These are phyloP conservation scores for Ilex asprella DNA, from an alignment of 257 asterid species.

Conservation along the genomic window DNA sequence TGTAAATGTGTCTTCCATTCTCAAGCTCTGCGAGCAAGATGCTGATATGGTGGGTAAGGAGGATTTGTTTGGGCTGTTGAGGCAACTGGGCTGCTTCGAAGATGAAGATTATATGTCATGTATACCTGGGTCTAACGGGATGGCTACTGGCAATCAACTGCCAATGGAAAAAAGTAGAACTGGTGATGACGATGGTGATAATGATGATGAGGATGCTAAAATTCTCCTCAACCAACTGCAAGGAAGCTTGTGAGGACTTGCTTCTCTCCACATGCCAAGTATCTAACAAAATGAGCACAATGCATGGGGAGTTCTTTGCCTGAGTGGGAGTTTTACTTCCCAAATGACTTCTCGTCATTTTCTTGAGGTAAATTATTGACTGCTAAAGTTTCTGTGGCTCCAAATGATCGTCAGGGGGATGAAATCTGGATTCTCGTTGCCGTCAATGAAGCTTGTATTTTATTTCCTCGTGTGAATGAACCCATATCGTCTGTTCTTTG, in stretches of 20 bases:
- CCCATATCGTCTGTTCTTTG: too few relatives aligned
- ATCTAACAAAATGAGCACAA: neutral
- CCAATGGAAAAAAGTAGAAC: conserved; percentile 15
- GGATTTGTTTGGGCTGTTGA: conserved; percentile 39
- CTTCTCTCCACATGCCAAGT: neutral
- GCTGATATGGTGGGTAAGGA: conserved; percentile 43
- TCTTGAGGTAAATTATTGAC: neutral
- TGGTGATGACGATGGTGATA: conserved; percentile 11
- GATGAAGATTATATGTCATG: conserved; percentile 45
- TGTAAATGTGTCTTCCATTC: conserved; percentile 35
- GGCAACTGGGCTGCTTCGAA: conserved; percentile 32
- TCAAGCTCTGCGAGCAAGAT: conserved; percentile 47
- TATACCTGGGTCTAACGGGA: conserved; percentile 25
- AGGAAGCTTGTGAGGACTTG: conserved; percentile 46
- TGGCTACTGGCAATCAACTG: conserved; percentile 11
- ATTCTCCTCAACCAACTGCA: conserved; percentile 44
- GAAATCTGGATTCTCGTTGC: too few relatives aligned
- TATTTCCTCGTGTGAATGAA: too few relatives aligned
- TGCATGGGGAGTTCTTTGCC: neutral
- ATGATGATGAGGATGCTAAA: conserved; percentile 20
- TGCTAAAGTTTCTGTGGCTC: neutral
- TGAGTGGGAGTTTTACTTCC: neutral
- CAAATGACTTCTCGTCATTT: neutral
- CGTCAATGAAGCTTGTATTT: too few relatives aligned
- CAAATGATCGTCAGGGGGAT: neutral